Base-by-base conservation (phyloP, 2,329 filamentous ascomycete species). In the Dissoconium aciculare region DNA sequence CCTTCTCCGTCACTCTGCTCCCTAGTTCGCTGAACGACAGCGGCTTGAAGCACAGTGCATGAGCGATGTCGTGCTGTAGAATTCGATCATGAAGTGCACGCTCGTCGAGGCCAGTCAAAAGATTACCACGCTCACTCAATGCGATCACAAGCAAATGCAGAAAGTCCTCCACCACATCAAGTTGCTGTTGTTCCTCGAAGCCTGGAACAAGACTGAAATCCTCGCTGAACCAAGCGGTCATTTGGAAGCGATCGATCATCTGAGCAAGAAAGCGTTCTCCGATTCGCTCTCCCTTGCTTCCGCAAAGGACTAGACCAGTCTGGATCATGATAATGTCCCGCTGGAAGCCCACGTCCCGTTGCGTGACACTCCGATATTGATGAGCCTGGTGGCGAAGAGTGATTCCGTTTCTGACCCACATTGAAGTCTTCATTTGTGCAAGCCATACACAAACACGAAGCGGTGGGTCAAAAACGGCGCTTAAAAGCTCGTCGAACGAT, bases 361-460 rank as follows among this genome's bases (percentile, higher is more conserved):
- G 82, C 8, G 74, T 73, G 10, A 94, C 83, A 24, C 83, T 85
- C 11, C 84, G 76, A 52, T 98, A 98, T 11, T 85, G 89, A 31
- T 79, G 79, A 52, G 91, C 89, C 56, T 98, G 89, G 53, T 98
- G 89, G 23, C 87, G 74, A 30, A 98, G 68, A 46, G 87, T 95
- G 50, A 98, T 83, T 2, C 89, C 89, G 51, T 98, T 98, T 33
- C 89, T 75, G 40, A 98, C 87, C 89, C 91, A 98, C 75, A 95
- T 92, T 30, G 84, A 82, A 11, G 87, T 84, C 54, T 92, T 93
- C 74, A 98, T 95, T 59, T 98, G 91, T 4, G 89, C 81, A 17
- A 98, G 64, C 89, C 89, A 98, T 12, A 83, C 84, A 52, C 84
- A 94, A 1, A 95, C 85, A 31, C 91, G 71, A 3, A 98, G 64